Percentiles rank a stretch among this genome's conserved stretches.
Evolutionary conservation across 164 flowering plant genomes (phyloP).

Genomic region (Kalanchoe fedtschenkoi): DNA sequence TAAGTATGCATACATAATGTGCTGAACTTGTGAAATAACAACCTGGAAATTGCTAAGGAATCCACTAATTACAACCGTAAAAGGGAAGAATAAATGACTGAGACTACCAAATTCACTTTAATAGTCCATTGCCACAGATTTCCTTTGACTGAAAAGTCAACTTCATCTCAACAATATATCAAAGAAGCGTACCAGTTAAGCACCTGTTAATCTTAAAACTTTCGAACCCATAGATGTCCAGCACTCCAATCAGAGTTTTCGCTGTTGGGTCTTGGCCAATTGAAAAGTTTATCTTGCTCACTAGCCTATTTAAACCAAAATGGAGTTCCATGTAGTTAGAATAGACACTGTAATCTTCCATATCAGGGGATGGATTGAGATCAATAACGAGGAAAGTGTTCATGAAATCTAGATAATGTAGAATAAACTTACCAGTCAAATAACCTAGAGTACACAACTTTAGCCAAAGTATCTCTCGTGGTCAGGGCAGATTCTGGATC

Average conservation of each 20-base stretch:
- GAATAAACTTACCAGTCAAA: constrained; percentile 57
- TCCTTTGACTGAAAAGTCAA: constrained; percentile 15
- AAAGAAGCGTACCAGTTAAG: constrained; percentile 78
- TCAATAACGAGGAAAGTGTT: no score
- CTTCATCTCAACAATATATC: constrained; percentile 25
- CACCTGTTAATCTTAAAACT: constrained; percentile 99
- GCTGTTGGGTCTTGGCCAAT: constrained; percentile 95
- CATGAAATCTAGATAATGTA: not conserved
- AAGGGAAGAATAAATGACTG: not conserved
- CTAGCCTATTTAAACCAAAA: constrained; percentile 26
- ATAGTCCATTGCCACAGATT: not conserved
- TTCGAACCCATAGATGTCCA: constrained; percentile 99
- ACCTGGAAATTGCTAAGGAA: not conserved
- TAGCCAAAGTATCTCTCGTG: constrained; percentile 70
- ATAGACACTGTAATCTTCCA: not conserved
- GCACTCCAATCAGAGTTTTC: constrained; percentile 78
- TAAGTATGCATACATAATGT: not conserved
- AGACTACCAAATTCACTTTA: not conserved
- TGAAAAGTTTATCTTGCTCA: constrained; percentile 69
- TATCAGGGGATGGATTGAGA: not conserved
- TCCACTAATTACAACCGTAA: not conserved
- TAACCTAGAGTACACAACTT: constrained; percentile 59
- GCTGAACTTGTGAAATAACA: not conserved
- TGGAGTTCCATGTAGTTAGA: not conserved
- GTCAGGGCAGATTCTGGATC: constrained; percentile 53